Evolutionary conservation across 1,284 basidiomycete genomes (phyloP).

Genomic region (Mycosarcoma mackinlayi): DNA sequence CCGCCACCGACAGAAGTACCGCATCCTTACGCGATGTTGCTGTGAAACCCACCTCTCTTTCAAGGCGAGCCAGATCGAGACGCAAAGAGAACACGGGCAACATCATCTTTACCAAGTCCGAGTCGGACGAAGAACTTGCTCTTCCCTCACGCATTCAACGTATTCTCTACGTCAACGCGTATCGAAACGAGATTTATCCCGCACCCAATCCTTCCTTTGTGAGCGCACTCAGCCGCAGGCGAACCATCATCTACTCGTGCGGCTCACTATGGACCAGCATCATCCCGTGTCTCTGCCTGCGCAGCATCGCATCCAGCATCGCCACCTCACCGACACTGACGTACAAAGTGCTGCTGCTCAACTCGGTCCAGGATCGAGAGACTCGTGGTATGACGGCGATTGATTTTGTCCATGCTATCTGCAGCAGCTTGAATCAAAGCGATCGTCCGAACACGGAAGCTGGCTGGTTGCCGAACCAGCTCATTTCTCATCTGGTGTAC

Average conservation of each 20-base stretch:
- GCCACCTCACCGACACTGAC: constrained; percentile 78
- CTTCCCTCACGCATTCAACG: constrained; percentile 69
- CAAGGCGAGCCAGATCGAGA: neutral
- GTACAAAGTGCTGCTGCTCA: constrained; percentile 87
- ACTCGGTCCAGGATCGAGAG: constrained; percentile 88
- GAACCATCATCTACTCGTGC: constrained; percentile 85
- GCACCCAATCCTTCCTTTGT: constrained; percentile 85
- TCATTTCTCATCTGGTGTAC: constrained; percentile 78
- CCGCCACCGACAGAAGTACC: neutral
- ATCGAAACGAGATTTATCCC: constrained; percentile 80
- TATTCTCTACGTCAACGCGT: constrained; percentile 87
- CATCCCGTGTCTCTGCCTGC: constrained; percentile 87
- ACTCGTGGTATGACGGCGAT: constrained; percentile 84
- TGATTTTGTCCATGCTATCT: constrained; percentile 84
- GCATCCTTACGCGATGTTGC: neutral
- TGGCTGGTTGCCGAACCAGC: constrained; percentile 54
- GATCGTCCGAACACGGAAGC: constrained; percentile 11
- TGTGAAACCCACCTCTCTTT: neutral
- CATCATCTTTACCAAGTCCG: constrained; percentile 76
- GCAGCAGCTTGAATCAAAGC: constrained; percentile 75
- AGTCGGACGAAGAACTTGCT: constrained; percentile 69
- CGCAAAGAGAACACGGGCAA: constrained; percentile 71
- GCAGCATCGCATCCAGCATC: constrained; percentile 82
- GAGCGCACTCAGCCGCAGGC: constrained; percentile 75
- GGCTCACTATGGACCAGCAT: constrained; percentile 90